These are phyloP conservation scores for Lactarius indigo DNA, from an alignment of 768 basidiomycete genomes.

Conservation along the genomic window DNA sequence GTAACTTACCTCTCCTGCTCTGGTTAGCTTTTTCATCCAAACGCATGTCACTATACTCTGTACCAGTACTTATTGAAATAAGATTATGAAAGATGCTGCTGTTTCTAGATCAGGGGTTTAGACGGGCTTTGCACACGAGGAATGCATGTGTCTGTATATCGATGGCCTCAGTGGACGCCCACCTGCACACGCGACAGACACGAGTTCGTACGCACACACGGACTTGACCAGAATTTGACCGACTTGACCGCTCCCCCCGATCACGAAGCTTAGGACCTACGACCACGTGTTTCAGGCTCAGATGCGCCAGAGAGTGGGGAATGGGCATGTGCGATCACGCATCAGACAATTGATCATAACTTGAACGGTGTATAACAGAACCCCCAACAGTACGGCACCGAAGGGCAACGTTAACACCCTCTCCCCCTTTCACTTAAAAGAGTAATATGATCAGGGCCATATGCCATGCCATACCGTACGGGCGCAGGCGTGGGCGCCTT, in stretches of 20 bases:
- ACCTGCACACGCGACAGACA: not conserved
- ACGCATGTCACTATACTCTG: not conserved
- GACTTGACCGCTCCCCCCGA: not conserved
- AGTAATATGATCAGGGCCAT: no score
- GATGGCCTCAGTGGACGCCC: not conserved
- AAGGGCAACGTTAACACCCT: no score
- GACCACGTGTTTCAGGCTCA: not conserved
- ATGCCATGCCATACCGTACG: no score
- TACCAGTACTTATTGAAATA: slow-evolving; percentile 8
- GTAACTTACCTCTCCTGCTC: not conserved
- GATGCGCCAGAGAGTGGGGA: not conserved
- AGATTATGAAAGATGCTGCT: not conserved
- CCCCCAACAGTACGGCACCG: no score
- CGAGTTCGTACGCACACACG: not conserved
- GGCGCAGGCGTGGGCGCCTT: no score
- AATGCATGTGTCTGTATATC: not conserved
- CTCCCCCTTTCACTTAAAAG: no score
- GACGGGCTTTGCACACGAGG: not conserved
- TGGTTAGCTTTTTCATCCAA: not conserved
- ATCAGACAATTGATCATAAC: not conserved
- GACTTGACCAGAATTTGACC: not conserved
- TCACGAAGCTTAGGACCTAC: not conserved
- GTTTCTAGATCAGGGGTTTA: not conserved
- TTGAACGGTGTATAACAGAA: no score
- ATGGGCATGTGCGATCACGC: not conserved